Base-by-base conservation (phyloP, 2,329 filamentous ascomycete species). In the Ascocoryne sarcoides region DNA sequence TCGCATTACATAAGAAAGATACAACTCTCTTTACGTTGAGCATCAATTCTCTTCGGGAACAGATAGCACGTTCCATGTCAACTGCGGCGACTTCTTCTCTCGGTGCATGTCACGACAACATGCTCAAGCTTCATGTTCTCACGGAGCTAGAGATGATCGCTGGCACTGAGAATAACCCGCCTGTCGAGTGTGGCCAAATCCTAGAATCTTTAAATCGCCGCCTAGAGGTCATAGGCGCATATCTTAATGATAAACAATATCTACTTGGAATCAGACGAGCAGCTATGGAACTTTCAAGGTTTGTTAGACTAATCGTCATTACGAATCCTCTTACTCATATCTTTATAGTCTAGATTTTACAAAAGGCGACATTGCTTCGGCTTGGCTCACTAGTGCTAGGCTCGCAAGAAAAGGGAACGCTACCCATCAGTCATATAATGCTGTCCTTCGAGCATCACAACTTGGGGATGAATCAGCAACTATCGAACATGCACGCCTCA, bases 201-300 rank as follows among this genome's bases (percentile, higher is more conserved):
- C 59, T 82, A 5, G 67, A 71, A 37, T 70, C 71, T 16, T 60
- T 95, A 4, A 73, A 83, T 45, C 77, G 82, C 33, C 79, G 92
- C n/a, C 66, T 98, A n/a, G 84, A 89, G 50, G 73, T 93, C 1
- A 68, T 98, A 2, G 92, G 93, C 1, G 85, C 88, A 1, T 95
- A 92, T 54, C 81, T 89, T 28, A 77, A 80, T 38, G 89, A 98
- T 59, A 98, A 98, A 60, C 90, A 95, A 58, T 96, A 94, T 58
- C 65, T 98, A 8, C 69, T 99, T 19, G 84, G 88, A 1, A 72
- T 96, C 30, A 78, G 89, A 42, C 75, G 92, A 51, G 90, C 92
- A 17, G 77, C 83, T 1, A 95, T 98, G 86, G 79, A 89, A 50
- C 61, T 93, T 42, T 77, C 79, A 47, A 67, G 70, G 79, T 84